Conservation (phyloP, 139 green algal species). For the Closterium sp. region DNA sequence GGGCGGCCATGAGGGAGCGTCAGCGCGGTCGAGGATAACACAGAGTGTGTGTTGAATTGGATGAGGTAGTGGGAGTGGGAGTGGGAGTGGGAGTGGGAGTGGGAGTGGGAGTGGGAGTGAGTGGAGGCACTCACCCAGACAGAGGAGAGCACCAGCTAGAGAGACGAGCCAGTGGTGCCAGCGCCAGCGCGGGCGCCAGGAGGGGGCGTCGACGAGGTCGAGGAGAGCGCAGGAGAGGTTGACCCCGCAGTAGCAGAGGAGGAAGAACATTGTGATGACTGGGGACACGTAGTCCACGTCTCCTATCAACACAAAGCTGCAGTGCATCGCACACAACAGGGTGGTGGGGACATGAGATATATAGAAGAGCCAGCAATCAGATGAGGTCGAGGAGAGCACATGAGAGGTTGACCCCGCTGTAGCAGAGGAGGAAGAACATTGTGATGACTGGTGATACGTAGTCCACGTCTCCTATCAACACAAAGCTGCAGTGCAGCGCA, state of each 20-base stretch:
- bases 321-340: too few species aligned
- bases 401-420: too few species aligned
- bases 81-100: too few species aligned
- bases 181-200: conserved; percentile 51
- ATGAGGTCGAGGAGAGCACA: too few species aligned
- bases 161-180: conserved; percentile 46
- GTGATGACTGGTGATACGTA: conserved; percentile 45
- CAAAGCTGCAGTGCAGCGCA: too few species aligned
- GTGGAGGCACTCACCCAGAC: conserved; percentile 20
- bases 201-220: conserved; percentile 23
- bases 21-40: too few species aligned
- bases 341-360: too few species aligned
- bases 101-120: neutral
- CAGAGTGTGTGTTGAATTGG: too few species aligned
- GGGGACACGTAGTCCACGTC: conserved; percentile 41
- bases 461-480: conserved; percentile 48
- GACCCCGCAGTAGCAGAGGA: conserved; percentile 39
- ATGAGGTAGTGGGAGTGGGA: too few species aligned
- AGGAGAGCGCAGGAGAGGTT: conserved; percentile 41
- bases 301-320: conserved; percentile 1
- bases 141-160: conserved; percentile 33
- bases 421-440: conserved; percentile 46
- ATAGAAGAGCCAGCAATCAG: too few species aligned
- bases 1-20: too few species aligned
- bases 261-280: conserved; percentile 51